A percentile compares a stretch with the other conserved stretches of the same genome.
These are phyloP conservation scores for Globisporangium takayamanum DNA, from an alignment of 352 stramenopile genomes.

Conservation along the genomic window DNA sequence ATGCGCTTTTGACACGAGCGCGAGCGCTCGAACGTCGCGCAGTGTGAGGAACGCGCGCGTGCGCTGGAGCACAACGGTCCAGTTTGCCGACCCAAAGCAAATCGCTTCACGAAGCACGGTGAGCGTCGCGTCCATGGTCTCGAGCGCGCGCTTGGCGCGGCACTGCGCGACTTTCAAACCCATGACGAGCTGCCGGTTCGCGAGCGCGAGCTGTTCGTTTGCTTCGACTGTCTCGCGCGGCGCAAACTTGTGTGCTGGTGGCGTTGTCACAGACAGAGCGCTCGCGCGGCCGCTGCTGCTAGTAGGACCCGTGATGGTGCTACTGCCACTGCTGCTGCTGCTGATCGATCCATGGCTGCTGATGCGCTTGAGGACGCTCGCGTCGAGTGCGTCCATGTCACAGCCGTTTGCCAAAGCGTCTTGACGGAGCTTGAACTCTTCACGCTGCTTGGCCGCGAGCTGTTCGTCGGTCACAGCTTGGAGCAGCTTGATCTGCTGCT, in stretches of 20 bases:
- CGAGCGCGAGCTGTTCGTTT: constrained; percentile 51
- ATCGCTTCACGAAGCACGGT: constrained; percentile 37
- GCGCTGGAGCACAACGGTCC: constrained; percentile 22
- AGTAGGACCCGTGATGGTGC: not conserved
- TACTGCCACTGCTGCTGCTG: not conserved
- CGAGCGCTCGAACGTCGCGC: constrained; percentile 29
- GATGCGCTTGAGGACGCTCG: constrained; percentile 33
- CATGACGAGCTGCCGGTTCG: constrained; percentile 65
- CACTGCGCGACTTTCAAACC: constrained; percentile 58
- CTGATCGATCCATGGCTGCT: constrained; percentile 14
- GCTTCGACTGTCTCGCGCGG: constrained; percentile 55
- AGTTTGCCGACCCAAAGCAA: constrained; percentile 20
- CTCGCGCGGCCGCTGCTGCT: not conserved
- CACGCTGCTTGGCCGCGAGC: constrained; percentile 26
- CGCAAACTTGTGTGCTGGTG: constrained; percentile 60
- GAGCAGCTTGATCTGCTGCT: constrained; percentile 38
- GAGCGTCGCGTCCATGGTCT: constrained; percentile 56
- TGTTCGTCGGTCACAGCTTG: constrained; percentile 28
- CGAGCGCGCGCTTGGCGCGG: constrained; percentile 39
- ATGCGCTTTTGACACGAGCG: constrained; percentile 9
- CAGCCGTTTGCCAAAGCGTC: constrained; percentile 39
- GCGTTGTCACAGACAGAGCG: constrained; percentile 26
- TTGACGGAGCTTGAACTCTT: constrained; percentile 37
- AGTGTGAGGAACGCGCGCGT: constrained; percentile 33
- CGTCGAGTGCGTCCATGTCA: constrained; percentile 38